Evolutionary conservation across 495 filamentous ascomycete species (phyloP).

Genomic region (Recurvomyces mirabilis): DNA sequence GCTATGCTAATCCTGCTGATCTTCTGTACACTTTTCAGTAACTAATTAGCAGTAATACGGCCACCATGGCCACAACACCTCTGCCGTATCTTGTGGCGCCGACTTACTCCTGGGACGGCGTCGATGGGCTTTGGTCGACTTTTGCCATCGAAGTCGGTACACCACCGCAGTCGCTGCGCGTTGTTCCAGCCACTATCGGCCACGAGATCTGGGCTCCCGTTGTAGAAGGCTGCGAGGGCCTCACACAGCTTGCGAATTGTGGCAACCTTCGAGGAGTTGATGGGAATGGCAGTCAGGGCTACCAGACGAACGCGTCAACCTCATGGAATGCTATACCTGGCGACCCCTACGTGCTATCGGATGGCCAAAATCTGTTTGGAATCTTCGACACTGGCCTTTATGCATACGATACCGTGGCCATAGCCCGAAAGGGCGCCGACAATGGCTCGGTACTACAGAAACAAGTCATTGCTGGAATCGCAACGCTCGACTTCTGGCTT

Average conservation of each 20-base stretch:
- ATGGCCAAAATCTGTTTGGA: background rate
- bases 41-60: background rate
- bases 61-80: background rate
- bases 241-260: constrained; percentile 16
- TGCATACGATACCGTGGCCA: constrained; percentile 41
- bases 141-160: constrained; percentile 40
- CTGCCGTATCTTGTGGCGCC: constrained; percentile 20
- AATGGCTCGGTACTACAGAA: constrained; percentile 33
- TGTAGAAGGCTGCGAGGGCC: constrained; percentile 23
- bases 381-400: constrained; percentile 31
- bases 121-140: constrained; percentile 44
- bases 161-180: constrained; percentile 37
- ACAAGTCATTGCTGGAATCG: constrained; percentile 39
- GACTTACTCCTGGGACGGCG: constrained; percentile 37
- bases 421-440: constrained; percentile 35
- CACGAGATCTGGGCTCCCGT: constrained; percentile 36
- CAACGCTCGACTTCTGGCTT: constrained; percentile 43
- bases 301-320: constrained; percentile 20
- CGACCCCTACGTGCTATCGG: constrained; percentile 24
- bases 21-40: background rate
- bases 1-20: background rate
- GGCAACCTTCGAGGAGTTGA: constrained; percentile 10
- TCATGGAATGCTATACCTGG: constrained; percentile 20
- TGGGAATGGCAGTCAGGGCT: constrained; percentile 10
- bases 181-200: constrained; percentile 38